Base-by-base conservation (phyloP, 805 yeast species). In the Metschnikowia lachancei region DNA sequence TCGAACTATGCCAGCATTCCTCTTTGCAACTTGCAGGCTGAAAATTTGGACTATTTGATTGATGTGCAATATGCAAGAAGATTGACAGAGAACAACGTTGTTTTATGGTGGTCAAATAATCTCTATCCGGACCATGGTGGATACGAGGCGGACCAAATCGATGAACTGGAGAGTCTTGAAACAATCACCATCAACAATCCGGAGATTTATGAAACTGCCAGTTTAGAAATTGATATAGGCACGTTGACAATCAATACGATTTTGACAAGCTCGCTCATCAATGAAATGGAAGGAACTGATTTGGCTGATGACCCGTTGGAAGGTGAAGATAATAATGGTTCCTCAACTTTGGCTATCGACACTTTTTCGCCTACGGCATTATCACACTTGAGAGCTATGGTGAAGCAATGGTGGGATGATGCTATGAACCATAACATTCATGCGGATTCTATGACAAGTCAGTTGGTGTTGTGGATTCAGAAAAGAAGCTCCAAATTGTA, bases 381-480 rank as follows among this genome's bases (percentile, higher is more conserved):
- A 51, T 64, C 73, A 9, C 85, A 85, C 1, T 71, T 94, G 46
- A 78, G 95, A 59, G 63, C 75, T 7, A 70, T 94, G 77, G 85
- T 94, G 11, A 88, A 85, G 57, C 81, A 76, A 28, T 89, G 97
- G 97, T 92, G 97, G 96, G 95, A 89, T 58, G 85, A 82, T 58
- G 97, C 97, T 0, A 66, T 87, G 45, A 70, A 72, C 17, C 80
- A 80, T 45, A 78, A 85, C 54, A 55, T 71, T 8, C 81, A 83
- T 49, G 96, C 97, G 0, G 97, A 91, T 62, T 72, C 87, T 1
- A 77, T 91, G 78, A 84, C 90, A 51, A 87, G 87, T 56, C 77
- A 82, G 22, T 82, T 92, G 61, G 85, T 87, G 1, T 73, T 83
- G 3, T 92, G 99, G 99, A 87, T 90, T 19, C 88, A 87, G 54